Evolutionary conservation across 306 rosid genomes (phyloP).

Genomic region (Rubus parviflorus): DNA sequence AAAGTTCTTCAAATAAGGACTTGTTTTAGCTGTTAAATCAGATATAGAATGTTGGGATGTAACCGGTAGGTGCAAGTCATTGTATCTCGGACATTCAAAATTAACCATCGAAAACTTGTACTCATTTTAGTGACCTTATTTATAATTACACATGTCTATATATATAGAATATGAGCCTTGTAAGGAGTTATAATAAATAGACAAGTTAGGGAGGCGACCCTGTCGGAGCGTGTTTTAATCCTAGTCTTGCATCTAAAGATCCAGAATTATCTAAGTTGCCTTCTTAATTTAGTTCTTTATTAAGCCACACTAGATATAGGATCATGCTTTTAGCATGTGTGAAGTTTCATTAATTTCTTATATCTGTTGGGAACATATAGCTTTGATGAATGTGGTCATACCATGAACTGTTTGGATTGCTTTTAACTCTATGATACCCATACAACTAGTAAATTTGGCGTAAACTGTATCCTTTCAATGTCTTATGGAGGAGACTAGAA

Average conservation of each 20-base stretch:
- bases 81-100: background rate
- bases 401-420: background rate
- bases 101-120: background rate
- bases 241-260: background rate
- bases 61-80: background rate
- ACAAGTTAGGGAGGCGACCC: background rate
- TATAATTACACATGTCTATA: background rate
- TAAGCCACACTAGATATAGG: background rate
- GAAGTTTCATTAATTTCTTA: background rate
- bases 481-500: background rate
- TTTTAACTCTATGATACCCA: background rate
- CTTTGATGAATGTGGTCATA: background rate
- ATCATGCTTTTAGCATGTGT: background rate
- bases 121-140: background rate
- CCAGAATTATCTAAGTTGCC: background rate
- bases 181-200: background rate
- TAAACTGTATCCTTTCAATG: background rate
- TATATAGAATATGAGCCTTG: background rate
- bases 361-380: background rate
- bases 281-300: background rate
- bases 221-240: background rate
- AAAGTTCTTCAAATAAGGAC: background rate
- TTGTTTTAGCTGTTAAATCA: background rate
- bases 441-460: background rate
- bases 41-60: background rate